Conservation (phyloP, 2,329 filamentous ascomycete species). For the Cordyceps pruinosa region DNA sequence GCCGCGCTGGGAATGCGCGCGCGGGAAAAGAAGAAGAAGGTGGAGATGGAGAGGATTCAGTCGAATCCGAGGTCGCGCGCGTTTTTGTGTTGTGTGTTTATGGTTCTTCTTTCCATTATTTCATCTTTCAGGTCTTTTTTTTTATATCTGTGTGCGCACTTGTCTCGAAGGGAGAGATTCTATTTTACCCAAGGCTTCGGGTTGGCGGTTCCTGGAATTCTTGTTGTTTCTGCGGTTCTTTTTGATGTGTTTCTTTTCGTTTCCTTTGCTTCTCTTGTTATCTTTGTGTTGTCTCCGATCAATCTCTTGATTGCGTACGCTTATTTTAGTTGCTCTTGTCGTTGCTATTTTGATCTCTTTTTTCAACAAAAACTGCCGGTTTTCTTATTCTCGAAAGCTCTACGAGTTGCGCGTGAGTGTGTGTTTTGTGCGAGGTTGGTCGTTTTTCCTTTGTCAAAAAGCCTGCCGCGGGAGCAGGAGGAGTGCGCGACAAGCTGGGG, state of each 20-base stretch:
- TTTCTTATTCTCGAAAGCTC: not conserved
- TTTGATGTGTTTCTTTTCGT: constrained; percentile 7
- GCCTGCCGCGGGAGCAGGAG: not conserved
- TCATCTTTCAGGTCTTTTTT: constrained; percentile 6
- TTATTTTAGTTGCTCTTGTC: constrained; percentile 2
- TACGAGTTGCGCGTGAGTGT: not conserved
- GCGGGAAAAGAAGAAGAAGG: not conserved
- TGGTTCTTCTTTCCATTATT: not conserved
- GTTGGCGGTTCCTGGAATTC: constrained; percentile 11
- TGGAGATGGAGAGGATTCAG: too few relatives aligned
- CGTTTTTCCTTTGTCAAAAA: not conserved
- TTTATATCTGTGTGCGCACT: constrained; percentile 11
- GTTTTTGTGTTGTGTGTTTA: not conserved
- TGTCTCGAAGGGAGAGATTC: constrained; percentile 2
- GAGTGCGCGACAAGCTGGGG: not conserved
- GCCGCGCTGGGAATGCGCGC: not conserved
- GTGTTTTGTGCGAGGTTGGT: not conserved
- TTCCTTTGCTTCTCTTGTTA: constrained; percentile 3
- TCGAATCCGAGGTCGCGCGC: not conserved
- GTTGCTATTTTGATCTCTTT: not conserved
- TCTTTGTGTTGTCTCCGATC: not conserved
- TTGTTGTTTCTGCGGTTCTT: not conserved
- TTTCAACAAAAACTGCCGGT: not conserved
- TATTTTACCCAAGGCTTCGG: not conserved
- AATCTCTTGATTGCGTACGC: constrained; percentile 6